Conservation (phyloP, 768 basidiomycete species). For the Calocera cornea region DNA sequence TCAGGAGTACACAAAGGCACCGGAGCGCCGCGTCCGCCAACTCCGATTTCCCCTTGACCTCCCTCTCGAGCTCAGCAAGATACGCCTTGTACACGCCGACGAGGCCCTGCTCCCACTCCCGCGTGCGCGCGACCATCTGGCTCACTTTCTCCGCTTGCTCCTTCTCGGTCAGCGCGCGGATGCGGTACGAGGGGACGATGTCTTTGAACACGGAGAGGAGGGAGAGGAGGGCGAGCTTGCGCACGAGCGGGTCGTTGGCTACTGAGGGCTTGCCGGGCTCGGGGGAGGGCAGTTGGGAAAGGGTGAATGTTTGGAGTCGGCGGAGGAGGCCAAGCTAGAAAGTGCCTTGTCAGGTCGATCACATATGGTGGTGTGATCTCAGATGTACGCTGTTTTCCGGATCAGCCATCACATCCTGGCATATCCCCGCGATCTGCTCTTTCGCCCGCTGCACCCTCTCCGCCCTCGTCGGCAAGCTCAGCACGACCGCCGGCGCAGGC, state of each 20-base stretch:
- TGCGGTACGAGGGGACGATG: slow-evolving; percentile 89
- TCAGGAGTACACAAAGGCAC: slow-evolving; percentile 76
- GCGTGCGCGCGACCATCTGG: slow-evolving; percentile 75
- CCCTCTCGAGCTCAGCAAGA: slow-evolving; percentile 68
- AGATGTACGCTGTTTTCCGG: slow-evolving; percentile 81
- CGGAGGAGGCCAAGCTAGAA: slow-evolving; percentile 71
- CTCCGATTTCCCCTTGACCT: slow-evolving; percentile 74
- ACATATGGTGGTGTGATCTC: not conserved
- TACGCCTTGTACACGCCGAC: slow-evolving; percentile 80
- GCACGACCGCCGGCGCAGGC: slow-evolving; percentile 56
- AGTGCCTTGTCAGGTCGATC: not conserved
- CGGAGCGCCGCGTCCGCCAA: slow-evolving; percentile 57
- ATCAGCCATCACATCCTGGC: slow-evolving; percentile 86
- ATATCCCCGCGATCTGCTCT: slow-evolving; percentile 85
- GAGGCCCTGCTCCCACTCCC: slow-evolving; percentile 94
- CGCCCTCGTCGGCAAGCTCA: slow-evolving; percentile 51
- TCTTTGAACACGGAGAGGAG: slow-evolving; percentile 93
- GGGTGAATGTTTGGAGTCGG: slow-evolving; percentile 79
- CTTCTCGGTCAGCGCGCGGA: slow-evolving; percentile 75
- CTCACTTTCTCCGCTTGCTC: slow-evolving; percentile 90
- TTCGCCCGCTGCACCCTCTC: slow-evolving; percentile 64
- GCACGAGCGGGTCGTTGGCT: slow-evolving; percentile 63
- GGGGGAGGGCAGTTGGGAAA: slow-evolving; percentile 54
- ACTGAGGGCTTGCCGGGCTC: slow-evolving; percentile 38
- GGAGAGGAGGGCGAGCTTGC: slow-evolving; percentile 78